Conservation (phyloP, 1,139 yeast genomes). For the Candida gigantensis region DNA sequence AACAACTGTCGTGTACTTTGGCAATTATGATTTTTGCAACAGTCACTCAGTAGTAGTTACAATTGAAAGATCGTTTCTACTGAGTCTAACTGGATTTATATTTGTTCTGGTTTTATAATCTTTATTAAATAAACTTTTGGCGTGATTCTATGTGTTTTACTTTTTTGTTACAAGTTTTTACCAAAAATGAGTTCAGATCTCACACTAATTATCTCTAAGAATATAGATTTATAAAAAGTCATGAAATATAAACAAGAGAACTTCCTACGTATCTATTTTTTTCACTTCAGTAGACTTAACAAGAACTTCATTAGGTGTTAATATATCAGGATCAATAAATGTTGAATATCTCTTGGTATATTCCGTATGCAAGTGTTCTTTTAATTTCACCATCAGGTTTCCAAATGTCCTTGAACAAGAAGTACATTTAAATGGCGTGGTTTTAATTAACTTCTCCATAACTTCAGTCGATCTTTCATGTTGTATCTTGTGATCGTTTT, state of each 20-base stretch:
- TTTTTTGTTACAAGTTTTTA: no score
- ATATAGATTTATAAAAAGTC: neutral
- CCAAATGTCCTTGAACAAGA: slow-evolving; percentile 50
- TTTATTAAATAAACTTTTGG: no score
- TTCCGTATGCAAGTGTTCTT: slow-evolving; percentile 50
- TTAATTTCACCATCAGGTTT: slow-evolving; percentile 47
- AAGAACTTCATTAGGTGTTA: slow-evolving; percentile 11
- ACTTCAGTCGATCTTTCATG: slow-evolving; percentile 12
- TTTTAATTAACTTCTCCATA: slow-evolving; percentile 32
- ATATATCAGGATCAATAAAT: slow-evolving; percentile 11
- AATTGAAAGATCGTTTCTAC: no score
- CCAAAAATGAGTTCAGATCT: no score
- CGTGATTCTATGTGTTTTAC: no score
- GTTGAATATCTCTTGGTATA: slow-evolving; percentile 24
- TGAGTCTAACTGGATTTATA: no score
- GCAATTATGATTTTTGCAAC: no score
- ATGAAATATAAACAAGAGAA: neutral
- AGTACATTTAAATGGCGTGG: slow-evolving; percentile 47
- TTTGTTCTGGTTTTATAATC: no score
- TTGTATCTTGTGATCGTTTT: slow-evolving; percentile 3
- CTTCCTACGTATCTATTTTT: no score
- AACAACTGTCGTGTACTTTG: no score
- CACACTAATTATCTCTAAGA: no score
- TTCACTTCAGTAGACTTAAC: slow-evolving; percentile 1
- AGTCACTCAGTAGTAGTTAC: no score